Percentiles rank a stretch among this genome's conserved stretches.
phyloP scores from a whole-genome alignment of 352 stramenopile species.

The Pythium phragmiticola region DNA sequence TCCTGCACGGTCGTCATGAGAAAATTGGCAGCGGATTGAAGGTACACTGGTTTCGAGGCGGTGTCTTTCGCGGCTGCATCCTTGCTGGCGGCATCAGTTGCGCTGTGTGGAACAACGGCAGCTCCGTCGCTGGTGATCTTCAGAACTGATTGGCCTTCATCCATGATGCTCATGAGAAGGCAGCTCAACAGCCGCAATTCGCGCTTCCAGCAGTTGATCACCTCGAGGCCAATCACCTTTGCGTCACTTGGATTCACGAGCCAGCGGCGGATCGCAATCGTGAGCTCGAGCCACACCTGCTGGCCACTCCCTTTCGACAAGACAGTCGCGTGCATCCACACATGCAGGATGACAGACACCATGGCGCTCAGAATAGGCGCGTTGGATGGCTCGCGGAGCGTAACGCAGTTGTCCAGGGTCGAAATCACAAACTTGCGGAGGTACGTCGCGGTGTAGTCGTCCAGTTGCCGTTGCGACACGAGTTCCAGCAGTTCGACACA shows the following conservation, averaged over 20 bases:
- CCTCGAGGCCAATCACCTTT: slow-evolving; percentile 57
- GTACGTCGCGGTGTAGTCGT: slow-evolving; percentile 86
- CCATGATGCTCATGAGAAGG: slow-evolving; percentile 78
- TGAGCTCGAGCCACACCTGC: slow-evolving; percentile 82
- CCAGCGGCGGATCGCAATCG: slow-evolving; percentile 77
- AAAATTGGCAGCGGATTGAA: slow-evolving; percentile 71
- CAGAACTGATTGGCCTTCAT: slow-evolving; percentile 66
- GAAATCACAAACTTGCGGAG: slow-evolving; percentile 86
- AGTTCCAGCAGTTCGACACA: slow-evolving; percentile 86
- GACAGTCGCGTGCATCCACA: slow-evolving; percentile 84
- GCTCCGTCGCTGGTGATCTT: slow-evolving; percentile 67
- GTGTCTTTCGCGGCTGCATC: slow-evolving; percentile 33
- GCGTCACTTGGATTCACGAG: slow-evolving; percentile 59
- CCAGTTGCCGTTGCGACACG: slow-evolving; percentile 73
- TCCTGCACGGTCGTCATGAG: slow-evolving; percentile 61
- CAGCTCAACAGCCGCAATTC: slow-evolving; percentile 81
- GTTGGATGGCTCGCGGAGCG: slow-evolving; percentile 70
- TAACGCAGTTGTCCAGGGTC: slow-evolving; percentile 75
- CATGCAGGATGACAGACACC: slow-evolving; percentile 79
- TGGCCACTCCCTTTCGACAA: slow-evolving; percentile 50
- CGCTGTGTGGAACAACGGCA: slow-evolving; percentile 46
- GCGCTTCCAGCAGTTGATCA: slow-evolving; percentile 85
- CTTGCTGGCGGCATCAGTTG: slow-evolving; percentile 20
- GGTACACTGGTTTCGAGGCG: slow-evolving; percentile 54
- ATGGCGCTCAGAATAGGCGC: slow-evolving; percentile 65